Evolutionary conservation across 331 rosid species (phyloP).

Genomic region (Arachis monticola): DNA sequence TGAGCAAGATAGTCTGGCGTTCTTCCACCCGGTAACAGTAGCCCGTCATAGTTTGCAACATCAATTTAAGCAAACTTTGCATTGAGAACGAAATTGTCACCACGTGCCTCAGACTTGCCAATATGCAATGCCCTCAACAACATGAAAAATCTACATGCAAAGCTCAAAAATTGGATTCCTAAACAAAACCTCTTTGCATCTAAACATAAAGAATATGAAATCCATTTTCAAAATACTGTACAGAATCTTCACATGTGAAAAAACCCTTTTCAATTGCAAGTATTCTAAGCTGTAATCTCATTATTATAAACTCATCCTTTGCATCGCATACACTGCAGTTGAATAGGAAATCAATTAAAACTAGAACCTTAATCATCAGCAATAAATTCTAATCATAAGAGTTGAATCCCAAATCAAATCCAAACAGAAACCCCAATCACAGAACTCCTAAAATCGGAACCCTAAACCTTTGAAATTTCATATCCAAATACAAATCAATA

Average conservation of each 20-base stretch:
- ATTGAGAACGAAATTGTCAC: constrained; percentile 79
- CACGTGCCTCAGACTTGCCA: constrained; percentile 53
- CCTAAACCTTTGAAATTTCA: no score
- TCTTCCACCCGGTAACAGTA: constrained; percentile 84
- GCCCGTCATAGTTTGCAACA: constrained; percentile 65
- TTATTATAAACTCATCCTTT: background rate
- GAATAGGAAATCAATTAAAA: background rate
- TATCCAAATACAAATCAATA: no score
- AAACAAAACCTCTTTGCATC: background rate
- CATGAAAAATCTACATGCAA: background rate
- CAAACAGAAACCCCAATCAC: no score
- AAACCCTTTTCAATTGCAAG: background rate
- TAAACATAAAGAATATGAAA: background rate
- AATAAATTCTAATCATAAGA: no score
- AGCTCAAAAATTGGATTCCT: background rate
- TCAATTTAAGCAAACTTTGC: constrained; percentile 77
- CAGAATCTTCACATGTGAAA: background rate
- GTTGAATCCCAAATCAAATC: no score
- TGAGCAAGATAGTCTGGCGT: constrained; percentile 90
- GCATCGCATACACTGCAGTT: background rate
- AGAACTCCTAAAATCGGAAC: no score
- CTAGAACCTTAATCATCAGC: background rate
- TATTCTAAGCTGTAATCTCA: background rate
- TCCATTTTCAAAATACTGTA: no score
- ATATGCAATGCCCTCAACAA: constrained; percentile 13